Conservation (phyloP, 148 eudicot species). For the Suaeda aralocaspica region DNA sequence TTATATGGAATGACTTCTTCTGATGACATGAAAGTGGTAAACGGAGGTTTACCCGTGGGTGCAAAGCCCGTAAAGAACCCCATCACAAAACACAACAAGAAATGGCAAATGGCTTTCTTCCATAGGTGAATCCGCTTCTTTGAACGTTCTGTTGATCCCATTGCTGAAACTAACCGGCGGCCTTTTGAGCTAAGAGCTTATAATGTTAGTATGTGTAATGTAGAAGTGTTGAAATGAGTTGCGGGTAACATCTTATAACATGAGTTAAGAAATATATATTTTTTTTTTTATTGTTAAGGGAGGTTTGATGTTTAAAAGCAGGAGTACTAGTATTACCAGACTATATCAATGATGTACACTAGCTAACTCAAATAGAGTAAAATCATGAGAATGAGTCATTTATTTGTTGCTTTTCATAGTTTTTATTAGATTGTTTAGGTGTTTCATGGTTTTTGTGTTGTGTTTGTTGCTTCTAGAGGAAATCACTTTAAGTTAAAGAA, state of each 20-base stretch:
- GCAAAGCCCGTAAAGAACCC: slow-evolving; percentile 89
- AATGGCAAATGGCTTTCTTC: slow-evolving; percentile 76
- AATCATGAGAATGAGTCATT: slow-evolving; percentile 8
- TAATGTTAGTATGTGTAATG: background rate
- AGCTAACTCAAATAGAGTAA: slow-evolving; percentile 28
- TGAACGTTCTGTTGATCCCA: slow-evolving; percentile 65
- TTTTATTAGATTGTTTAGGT: slow-evolving; percentile 16
- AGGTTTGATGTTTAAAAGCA: background rate
- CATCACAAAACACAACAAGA: slow-evolving; percentile 73
- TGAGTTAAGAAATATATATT: slow-evolving; percentile 5
- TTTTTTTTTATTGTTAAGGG: background rate
- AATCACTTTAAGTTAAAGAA: slow-evolving; percentile 64
- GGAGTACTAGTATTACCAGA: background rate
- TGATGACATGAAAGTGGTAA: slow-evolving; percentile 15
- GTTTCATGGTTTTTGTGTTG: slow-evolving; percentile 28
- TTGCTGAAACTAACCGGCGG: too few species aligned
- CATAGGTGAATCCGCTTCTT: slow-evolving; percentile 55
- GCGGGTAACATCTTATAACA: slow-evolving; percentile 18
- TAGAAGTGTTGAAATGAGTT: slow-evolving; percentile 3
- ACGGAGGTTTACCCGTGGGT: slow-evolving; percentile 53
- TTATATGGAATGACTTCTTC: slow-evolving; percentile 9
- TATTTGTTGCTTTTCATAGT: slow-evolving; percentile 3
- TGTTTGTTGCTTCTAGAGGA: slow-evolving; percentile 39
- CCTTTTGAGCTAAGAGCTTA: background rate
- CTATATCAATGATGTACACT: slow-evolving; percentile 36